Evolutionary conservation across 1,284 basidiomycete species (phyloP).

Genomic region (Puccinia brachypodii): DNA sequence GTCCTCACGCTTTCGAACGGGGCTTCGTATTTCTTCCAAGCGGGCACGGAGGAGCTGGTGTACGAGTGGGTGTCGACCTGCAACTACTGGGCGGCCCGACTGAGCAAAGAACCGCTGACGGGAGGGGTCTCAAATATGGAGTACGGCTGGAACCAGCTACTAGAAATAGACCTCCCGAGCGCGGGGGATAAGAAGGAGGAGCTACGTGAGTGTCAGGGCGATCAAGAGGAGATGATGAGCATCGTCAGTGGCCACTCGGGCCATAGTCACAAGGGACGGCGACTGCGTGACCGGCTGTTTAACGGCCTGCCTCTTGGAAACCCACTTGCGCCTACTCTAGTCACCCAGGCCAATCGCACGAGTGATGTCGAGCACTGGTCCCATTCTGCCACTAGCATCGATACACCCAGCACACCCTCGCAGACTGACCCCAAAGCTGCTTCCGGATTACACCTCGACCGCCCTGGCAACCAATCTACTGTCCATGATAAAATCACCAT

Average conservation of each 20-base stretch:
- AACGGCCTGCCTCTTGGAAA: not conserved
- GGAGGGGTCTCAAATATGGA: conserved; percentile 99
- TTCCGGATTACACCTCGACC: not conserved
- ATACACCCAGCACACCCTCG: not conserved
- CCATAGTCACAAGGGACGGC: conserved; percentile 22
- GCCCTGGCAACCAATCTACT: conserved; percentile 51
- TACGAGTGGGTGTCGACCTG: conserved; percentile 98
- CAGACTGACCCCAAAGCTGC: not conserved
- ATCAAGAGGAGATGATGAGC: conserved; percentile 60
- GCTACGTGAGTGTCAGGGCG: conserved; percentile 57
- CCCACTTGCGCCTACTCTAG: not conserved
- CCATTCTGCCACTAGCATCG: not conserved
- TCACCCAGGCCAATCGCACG: not conserved
- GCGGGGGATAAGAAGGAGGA: conserved; percentile 60
- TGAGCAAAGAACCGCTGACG: conserved; percentile 85
- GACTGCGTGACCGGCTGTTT: conserved; percentile 21
- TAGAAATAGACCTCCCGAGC: conserved; percentile 65
- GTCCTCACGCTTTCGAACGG: conserved; percentile 85
- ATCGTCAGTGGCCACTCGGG: conserved; percentile 55
- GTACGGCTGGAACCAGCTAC: conserved; percentile 88
- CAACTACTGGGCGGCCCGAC: conserved; percentile 96
- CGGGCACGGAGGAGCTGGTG: conserved; percentile 93
- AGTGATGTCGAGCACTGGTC: conserved; percentile 19
- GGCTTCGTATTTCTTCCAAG: conserved; percentile 92
- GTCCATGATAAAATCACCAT: conserved; percentile 70